Base-by-base conservation (phyloP, 768 basidiomycete species). In the Boletus subparvulus region DNA sequence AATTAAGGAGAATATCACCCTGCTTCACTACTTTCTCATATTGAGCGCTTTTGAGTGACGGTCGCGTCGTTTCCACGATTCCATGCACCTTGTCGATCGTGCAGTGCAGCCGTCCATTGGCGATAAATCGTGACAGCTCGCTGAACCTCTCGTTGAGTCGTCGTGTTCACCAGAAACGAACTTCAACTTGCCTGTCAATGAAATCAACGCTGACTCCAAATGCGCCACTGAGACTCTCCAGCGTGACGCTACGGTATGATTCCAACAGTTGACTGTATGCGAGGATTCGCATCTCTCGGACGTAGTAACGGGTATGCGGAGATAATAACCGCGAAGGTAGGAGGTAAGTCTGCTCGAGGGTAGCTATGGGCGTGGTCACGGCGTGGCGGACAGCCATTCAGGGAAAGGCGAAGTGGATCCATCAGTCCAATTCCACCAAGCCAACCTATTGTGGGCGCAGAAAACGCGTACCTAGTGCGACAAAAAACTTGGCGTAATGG, bases 71-170 rank as follows among this genome's bases (percentile, higher is more conserved):
- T 75, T 94, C 91, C 16, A 98, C 94, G 37, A 98, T 82, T 0
- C 94, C 92, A 54, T 88, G 81, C n/a, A 98, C 96, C 66, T 92
- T 92, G 78, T 98, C 95, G 57, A 98, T 98, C 1, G 86, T 85
- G 63, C 88, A 90, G 65, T 92, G 86, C 48, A 99, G 73, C 12
- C 96, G 80, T 24, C 90, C 89, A 14, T 83, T 83, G 16, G 94
- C 88, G 62, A 99, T 98, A 77, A 98, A 96, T 8, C 87, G 83
- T 32, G 92, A 92, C 36, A 98, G 79, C 67, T 99, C 95, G 63
- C 92, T 94, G 64, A 21, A 43, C 4, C 13, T n/a, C n/a, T 42
- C 21, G 11, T 52, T 61, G 7, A 57, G 49, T 44, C 33, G 37
- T 21, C 12, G 11, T 48, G 16, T 13, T 24, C 28, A 49, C 56